phyloP scores from a whole-genome alignment of 106 monocot species.

The Allium sativum region DNA sequence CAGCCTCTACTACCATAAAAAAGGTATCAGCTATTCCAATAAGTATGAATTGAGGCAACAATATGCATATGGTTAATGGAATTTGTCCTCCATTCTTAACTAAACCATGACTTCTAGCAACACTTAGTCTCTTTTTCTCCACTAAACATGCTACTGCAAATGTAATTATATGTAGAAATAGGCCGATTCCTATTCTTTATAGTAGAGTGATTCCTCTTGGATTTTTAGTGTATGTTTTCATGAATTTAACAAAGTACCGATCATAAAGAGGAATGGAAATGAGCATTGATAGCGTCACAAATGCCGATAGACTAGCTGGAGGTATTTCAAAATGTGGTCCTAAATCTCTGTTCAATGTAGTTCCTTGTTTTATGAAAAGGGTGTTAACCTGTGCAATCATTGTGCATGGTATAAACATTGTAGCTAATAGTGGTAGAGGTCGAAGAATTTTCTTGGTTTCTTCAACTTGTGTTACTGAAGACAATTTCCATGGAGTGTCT shows the following conservation, averaged over 20 bases:
- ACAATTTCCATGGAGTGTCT: not conserved
- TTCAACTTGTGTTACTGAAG: constrained; percentile 22
- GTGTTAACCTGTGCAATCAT: constrained; percentile 21
- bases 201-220: constrained; percentile 12
- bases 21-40: constrained; percentile 11
- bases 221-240: not conserved
- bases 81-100: not conserved
- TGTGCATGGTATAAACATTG: constrained; percentile 10
- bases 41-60: constrained; percentile 1
- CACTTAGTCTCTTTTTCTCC: constrained; percentile 7
- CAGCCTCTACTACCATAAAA: constrained; percentile 3
- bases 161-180: not conserved
- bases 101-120: constrained; percentile 6
- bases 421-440: constrained; percentile 11
- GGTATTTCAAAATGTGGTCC: constrained; percentile 16
- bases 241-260: constrained; percentile 9
- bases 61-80: not conserved
- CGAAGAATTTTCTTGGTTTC: constrained; percentile 22
- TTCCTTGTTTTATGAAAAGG: constrained; percentile 24
- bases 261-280: constrained; percentile 7
- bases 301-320: constrained; percentile 7
- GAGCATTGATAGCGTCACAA: constrained; percentile 18
- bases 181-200: constrained; percentile 8
- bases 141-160: not conserved
- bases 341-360: constrained; percentile 12